Percentiles rank a stretch among this genome's conserved stretches.
Conservation (phyloP, 2,329 filamentous ascomycete species). For the Talaromyces verruculosus region DNA sequence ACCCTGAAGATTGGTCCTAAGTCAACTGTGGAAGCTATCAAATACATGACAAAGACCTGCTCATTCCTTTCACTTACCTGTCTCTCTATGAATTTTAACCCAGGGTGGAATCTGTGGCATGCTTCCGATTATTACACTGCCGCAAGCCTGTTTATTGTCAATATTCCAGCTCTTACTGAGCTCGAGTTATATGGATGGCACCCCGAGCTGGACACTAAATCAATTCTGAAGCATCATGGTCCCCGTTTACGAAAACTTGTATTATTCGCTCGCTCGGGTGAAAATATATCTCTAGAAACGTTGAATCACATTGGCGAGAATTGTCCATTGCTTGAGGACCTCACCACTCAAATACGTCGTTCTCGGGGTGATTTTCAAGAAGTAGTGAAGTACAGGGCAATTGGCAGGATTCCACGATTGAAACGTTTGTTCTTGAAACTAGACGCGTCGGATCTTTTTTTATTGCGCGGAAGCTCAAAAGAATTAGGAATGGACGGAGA, state of each 20-base stretch:
- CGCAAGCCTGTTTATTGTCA: neutral
- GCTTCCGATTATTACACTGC: neutral
- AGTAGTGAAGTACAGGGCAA: neutral
- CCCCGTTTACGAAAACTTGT: neutral
- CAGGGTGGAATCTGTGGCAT: neutral
- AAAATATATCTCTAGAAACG: neutral
- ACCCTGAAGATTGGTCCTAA: neutral
- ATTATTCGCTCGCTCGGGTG: neutral
- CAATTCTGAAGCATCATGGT: neutral
- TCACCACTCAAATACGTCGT: neutral
- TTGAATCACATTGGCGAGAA: neutral
- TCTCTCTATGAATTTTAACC: no score
- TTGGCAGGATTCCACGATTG: neutral
- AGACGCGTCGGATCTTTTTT: neutral
- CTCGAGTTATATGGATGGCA: constrained; percentile 1
- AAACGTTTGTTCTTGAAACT: neutral
- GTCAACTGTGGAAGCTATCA: neutral
- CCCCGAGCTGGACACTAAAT: neutral
- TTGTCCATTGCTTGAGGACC: neutral
- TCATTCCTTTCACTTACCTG: neutral
- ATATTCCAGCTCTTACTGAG: neutral
- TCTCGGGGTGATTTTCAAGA: neutral
- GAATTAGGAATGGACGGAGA: neutral
- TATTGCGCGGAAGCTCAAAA: neutral
- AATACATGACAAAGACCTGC: neutral